Base-by-base conservation (phyloP, 1,284 basidiomycete species). In the Austroboletus rostrupii region DNA sequence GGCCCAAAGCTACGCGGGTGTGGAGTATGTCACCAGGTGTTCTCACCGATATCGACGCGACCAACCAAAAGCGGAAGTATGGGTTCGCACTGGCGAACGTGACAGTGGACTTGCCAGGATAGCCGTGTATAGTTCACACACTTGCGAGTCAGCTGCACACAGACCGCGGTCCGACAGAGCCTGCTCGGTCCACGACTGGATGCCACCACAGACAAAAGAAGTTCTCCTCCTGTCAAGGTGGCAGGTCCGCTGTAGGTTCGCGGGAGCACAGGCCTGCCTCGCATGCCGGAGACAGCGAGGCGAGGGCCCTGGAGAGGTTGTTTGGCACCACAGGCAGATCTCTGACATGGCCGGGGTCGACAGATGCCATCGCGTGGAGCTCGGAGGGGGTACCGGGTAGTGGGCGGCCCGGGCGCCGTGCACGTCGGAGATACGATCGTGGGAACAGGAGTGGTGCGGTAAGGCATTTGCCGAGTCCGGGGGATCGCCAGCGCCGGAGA, bases 401-500 rank as follows among this genome's bases (percentile, higher is more conserved):
- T 61, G 63, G 63, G 54, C 45, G 23, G 37, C n/a, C 32, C 9
- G 33, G n/a, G 31, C 43, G 42, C n/a, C 29, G 49, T 53, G 36
- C 26, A 37, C 26, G 53, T 49, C 11, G 32, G 45, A 42, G 45
- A 26, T 44, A 38, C 32, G 52, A 50, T 54, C 52, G 33, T 29
- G 13, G 37, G 23, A 16, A 12, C 2, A 23, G 11, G 23, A 13
- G 19, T 12, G 9, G 45, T 37, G 40, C 19, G 26, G 36, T 53
- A 9, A 9, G 67, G 64, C 28, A 65, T 41, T 62, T 53, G 8
- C 67, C 67, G 67, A 43, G 43, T 64, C 54, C 64, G 64, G 64
- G 64, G 66, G 43, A 53, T 64, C 48, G 43, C 49, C 61, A 67
- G 60, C 52, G 54, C 64, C 64, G 64, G 62, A 61, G 43, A 54